Conservation (phyloP, 2,329 filamentous ascomycete genomes). For the Epichloe baconii region DNA sequence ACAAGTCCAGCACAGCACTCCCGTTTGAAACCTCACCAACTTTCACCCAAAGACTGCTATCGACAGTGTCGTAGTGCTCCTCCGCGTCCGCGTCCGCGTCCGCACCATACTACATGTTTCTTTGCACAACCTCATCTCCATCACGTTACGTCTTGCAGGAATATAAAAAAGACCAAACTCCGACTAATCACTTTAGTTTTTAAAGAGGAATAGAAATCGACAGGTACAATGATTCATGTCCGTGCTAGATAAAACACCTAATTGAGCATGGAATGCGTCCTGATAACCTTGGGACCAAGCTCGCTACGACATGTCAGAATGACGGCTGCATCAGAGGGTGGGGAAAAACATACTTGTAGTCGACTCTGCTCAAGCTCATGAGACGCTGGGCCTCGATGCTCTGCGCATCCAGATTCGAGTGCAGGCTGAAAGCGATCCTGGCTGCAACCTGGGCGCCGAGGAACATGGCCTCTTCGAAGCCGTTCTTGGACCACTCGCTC, state of each 20-base stretch:
- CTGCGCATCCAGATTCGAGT: slow-evolving; percentile 39
- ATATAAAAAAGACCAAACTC: background rate
- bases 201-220: background rate
- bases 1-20: background rate
- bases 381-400: slow-evolving; percentile 37
- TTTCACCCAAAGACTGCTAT: too few relatives aligned
- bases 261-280: slow-evolving; percentile 39
- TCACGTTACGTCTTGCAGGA: too few relatives aligned
- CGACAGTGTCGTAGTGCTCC: too few relatives aligned
- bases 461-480: slow-evolving; percentile 72
- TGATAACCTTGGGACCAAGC: slow-evolving; percentile 39
- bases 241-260: slow-evolving; percentile 12
- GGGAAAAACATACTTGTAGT: slow-evolving; percentile 41
- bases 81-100: too few relatives aligned
- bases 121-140: too few relatives aligned
- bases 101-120: too few relatives aligned
- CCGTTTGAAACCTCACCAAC: too few relatives aligned
- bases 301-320: slow-evolving; percentile 24
- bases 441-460: slow-evolving; percentile 79
- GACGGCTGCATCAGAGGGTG: too few relatives aligned
- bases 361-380: slow-evolving; percentile 44
- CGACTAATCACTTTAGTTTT: background rate
- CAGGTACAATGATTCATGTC: too few relatives aligned
- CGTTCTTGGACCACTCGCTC: slow-evolving; percentile 75
- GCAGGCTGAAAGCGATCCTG: slow-evolving; percentile 43